Conservation (phyloP, 2,329 filamentous ascomycete genomes). For the Teratosphaeria viscida region DNA sequence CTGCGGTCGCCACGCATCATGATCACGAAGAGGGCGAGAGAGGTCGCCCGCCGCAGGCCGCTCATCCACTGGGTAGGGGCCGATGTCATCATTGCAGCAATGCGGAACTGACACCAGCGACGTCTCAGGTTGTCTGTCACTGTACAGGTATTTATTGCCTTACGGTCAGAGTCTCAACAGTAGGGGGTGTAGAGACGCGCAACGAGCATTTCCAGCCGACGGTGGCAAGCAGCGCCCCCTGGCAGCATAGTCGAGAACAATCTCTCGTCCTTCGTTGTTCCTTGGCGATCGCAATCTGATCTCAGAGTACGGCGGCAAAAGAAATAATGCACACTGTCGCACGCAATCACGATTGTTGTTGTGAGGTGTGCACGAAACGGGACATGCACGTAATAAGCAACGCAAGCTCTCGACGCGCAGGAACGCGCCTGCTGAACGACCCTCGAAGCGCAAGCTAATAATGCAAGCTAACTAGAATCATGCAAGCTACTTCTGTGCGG, state of each 20-base stretch:
- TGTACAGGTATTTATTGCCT: neutral
- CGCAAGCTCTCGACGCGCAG: neutral
- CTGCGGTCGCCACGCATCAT: constrained; percentile 1
- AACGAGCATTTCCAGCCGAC: neutral
- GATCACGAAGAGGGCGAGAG: neutral
- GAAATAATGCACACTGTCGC: neutral
- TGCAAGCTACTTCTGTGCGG: neutral
- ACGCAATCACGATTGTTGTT: neutral
- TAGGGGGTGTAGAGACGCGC: neutral
- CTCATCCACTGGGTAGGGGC: neutral
- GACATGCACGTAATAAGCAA: neutral
- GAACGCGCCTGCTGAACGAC: neutral
- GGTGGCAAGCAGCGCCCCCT: neutral
- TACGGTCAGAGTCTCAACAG: neutral
- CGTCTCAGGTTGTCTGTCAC: neutral
- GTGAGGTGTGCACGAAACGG: neutral
- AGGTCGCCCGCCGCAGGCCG: neutral
- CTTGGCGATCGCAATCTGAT: neutral
- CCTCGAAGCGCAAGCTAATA: neutral
- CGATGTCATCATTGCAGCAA: neutral
- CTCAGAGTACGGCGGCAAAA: neutral
- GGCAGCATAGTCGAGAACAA: neutral
- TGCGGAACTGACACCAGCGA: neutral
- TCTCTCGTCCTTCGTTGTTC: neutral
- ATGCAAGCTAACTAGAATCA: neutral